Conservation (phyloP, 148 eudicot species). For the Persicaria tinctoria region DNA sequence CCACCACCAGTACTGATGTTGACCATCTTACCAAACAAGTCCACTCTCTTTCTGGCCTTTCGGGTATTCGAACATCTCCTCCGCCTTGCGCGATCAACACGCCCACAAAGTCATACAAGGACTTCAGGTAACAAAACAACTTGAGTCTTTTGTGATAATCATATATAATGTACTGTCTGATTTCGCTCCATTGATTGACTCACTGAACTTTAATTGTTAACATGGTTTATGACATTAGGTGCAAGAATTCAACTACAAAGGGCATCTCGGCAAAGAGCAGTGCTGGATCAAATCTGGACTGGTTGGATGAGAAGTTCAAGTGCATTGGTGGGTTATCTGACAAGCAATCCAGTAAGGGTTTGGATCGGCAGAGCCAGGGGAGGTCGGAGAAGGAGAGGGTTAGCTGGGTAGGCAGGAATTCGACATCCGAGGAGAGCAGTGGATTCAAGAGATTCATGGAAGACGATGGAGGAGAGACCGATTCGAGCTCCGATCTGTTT, state of each 20-base stretch:
- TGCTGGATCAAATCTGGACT: conserved; percentile 12
- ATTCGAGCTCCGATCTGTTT: conserved; percentile 73
- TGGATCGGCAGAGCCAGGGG: conserved; percentile 9
- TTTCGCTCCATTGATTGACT: too few species aligned
- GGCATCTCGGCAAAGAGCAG: neutral
- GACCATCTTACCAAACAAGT: conserved; percentile 10
- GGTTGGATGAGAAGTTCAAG: conserved; percentile 35
- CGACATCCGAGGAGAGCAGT: neutral
- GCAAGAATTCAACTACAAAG: neutral
- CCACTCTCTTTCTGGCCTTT: conserved; percentile 38
- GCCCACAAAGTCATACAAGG: conserved; percentile 1
- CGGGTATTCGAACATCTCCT: conserved; percentile 60
- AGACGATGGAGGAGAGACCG: conserved; percentile 55
- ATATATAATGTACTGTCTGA: too few species aligned
- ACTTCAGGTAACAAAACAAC: neutral
- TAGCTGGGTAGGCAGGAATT: neutral
- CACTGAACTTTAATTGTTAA: too few species aligned
- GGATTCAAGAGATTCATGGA: conserved; percentile 5
- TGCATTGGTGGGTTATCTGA: neutral
- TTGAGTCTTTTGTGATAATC: too few species aligned
- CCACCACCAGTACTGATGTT: conserved; percentile 16
- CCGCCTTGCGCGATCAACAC: conserved; percentile 19
- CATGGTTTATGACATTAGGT: neutral
- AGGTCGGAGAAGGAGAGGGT: neutral
- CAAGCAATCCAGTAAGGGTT: neutral